Base-by-base conservation (phyloP, 768 basidiomycete genomes). In the Myochromella boudieri region DNA sequence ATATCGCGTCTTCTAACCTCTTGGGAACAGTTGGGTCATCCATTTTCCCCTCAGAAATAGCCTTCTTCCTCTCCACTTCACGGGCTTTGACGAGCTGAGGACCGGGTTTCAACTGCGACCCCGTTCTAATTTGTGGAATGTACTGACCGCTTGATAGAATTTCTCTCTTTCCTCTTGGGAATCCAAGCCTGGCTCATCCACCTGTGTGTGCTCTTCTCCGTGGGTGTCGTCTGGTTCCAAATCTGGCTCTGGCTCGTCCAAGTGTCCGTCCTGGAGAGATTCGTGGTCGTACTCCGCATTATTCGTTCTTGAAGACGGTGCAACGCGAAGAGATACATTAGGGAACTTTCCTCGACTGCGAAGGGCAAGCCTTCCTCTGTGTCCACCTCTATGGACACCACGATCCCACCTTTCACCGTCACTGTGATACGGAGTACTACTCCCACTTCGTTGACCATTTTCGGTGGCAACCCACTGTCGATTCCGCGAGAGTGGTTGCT, bases 1-100 rank as follows among this genome's bases (percentile, higher is more conserved):
- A 86, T 45, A 95, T 93, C 14, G 95, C 94, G 53, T 95, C 85
- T 55, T 90, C 90, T 2, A 97, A 75, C 11, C 85, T 77, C 60
- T 87, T 86, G 2, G 87, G 83, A 8, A 85, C 84, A 32, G 77
- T 60, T 0, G 93, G 94, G 60, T 92, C 91, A 52, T 91, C 87
- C 80, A 97, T 93, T 59, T 88, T 84, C 5, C 92, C 91, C 27
- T 85, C 81, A 0, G 82, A 75, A 44, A 97, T 93, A 12, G 87
- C 87, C 38, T 68, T 74, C 62, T 84, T 85, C 41, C 81, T 72
- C 59, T 91, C 90, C 3, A 63, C 60, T 57, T 91, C 87, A 40
- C 89, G 84, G 3, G 78, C 77, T 71, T 84, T 87, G 20, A 86
- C 81, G 52, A 91, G 68, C 89, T 85, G 50, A 42, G 27, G 47